Base-by-base conservation (phyloP, 331 rosid species). In the Saraca asoca region DNA sequence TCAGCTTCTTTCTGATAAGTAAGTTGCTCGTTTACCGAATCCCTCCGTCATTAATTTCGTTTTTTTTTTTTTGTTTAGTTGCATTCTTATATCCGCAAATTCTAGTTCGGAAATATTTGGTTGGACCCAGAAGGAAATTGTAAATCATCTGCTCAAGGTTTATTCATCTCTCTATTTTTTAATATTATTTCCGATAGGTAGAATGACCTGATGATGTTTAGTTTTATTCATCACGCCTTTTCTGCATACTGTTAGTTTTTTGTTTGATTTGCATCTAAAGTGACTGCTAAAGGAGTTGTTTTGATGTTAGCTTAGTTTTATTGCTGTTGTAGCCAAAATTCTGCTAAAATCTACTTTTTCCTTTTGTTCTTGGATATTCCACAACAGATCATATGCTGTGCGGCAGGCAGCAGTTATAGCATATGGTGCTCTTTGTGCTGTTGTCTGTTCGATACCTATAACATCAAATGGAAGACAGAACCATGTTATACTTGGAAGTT, bases 1-100 rank as follows among this genome's bases (percentile, higher is more conserved):
- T 66, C 93, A 87, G 83, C 96, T 92, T 38, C 88, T 92, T 59
- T 82, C 98, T 66, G 91, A 89, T 49, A 92, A 87, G 98, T 87
- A 77, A 70, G 62, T 19, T 2, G 13, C 29, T 64, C 15, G 61
- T 44, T 44, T 24, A 12, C 45, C 31, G 12, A 6, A 13, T 37
- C 16, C 12, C 16, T 45, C 16, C 0, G 13, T 58, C 6, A n/a
- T 64, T 56, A 12, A 14, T 51, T 43, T 12, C 48, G 12, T 63
- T 2, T 12, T 35, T 64, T 29, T 33, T 5, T 48, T 12, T 6
- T 49, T 29, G n/a, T n/a, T n/a, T n/a, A n/a, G n/a, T n/a, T n/a
- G n/a, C n/a, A n/a, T n/a, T n/a, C n/a, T n/a, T n/a, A 48, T n/a
- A n/a, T n/a, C 7, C 20, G 10, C 19, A 5, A 15, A 45, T 9